phyloP scores from a whole-genome alignment of 805 yeast genomes.

The Yamadazyma scolyti region DNA sequence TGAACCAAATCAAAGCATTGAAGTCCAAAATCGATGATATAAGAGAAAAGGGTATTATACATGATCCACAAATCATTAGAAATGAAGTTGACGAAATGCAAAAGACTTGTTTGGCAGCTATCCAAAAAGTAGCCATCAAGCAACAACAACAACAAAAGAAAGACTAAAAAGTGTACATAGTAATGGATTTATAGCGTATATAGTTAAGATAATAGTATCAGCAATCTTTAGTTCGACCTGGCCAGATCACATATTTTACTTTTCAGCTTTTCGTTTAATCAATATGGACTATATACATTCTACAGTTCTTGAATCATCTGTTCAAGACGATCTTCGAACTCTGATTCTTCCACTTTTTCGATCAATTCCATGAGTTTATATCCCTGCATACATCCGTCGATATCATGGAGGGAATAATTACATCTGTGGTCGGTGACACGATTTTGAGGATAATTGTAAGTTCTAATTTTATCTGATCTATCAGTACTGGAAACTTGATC shows the following conservation, averaged over 20 bases:
- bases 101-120: constrained; percentile 33
- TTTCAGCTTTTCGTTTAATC: no score
- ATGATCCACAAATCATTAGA: constrained; percentile 29
- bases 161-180: no score
- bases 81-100: constrained; percentile 37
- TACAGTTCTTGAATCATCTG: constrained; percentile 3
- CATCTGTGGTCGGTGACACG: constrained; percentile 94
- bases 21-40: constrained; percentile 30
- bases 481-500: constrained; percentile 88
- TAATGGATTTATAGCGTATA: no score
- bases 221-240: no score
- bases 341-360: constrained; percentile 33
- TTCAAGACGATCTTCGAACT: constrained; percentile 32
- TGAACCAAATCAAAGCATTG: constrained; percentile 15
- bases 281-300: no score
- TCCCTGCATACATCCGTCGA: constrained; percentile 44
- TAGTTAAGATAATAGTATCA: no score
- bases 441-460: constrained; percentile 91
- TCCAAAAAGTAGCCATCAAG: constrained; percentile 34
- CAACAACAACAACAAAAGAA: constrained; percentile 20
- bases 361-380: constrained; percentile 30
- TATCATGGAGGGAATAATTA: constrained; percentile 72
- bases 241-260: no score
- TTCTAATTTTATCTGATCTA: constrained; percentile 87
- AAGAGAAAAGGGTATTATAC: constrained; percentile 24